Base-by-base conservation (phyloP, 495 filamentous ascomycete species). In the Paragyromitra xinjiangensis region DNA sequence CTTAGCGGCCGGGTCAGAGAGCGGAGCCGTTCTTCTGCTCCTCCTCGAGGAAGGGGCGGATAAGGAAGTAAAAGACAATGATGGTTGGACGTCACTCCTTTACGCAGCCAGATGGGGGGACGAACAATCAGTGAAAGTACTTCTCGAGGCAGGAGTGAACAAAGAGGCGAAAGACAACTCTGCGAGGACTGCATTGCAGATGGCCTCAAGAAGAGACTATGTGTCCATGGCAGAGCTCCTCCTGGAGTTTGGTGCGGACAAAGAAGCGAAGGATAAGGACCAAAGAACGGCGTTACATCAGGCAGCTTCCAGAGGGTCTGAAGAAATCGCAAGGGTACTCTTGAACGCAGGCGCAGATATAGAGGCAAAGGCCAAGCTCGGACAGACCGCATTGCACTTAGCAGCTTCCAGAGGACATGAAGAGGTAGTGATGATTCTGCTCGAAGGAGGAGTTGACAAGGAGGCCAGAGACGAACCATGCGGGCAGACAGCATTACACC, bases 261-360 rank as follows among this genome's bases (percentile, higher is more conserved):
- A 58, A 5, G 55, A 7, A 2, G 24, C 24, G 24, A 29, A 1
- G 9, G 22, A 8, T 5, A 22, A 58, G 0, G 3, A 58, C 9
- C 22, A 26, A 7, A 5, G 11, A 11, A 58, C 55, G 0, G 55
- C 55, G 8, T 24, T 58, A 3, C 55, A 58, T 8, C 22, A 8
- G 2, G 55, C 55, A 58, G 55, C 55, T 58, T 12, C 22, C 8
- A 34, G 6, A 29, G 55, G 51, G 1, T 6, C 61, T 19, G 34
- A 56, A 14, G n/a, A n/a, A 19, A 51, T 70, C 8, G 45, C 61
- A 24, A 16, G 42, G 51, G 22, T 16, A n/a, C 67, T 70, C 4
- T 26, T 70, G 51, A 22, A 70, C 22, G 19, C 26, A 5, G 67
- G 67, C 6, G 48, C 42, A 12, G 67, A 70, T 14, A 53, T 1